Evolutionary conservation across 2,329 filamentous ascomycete genomes (phyloP), one percentile per base, ranked within the genome.

Genomic region (Cytospora chrysosperma): DNA sequence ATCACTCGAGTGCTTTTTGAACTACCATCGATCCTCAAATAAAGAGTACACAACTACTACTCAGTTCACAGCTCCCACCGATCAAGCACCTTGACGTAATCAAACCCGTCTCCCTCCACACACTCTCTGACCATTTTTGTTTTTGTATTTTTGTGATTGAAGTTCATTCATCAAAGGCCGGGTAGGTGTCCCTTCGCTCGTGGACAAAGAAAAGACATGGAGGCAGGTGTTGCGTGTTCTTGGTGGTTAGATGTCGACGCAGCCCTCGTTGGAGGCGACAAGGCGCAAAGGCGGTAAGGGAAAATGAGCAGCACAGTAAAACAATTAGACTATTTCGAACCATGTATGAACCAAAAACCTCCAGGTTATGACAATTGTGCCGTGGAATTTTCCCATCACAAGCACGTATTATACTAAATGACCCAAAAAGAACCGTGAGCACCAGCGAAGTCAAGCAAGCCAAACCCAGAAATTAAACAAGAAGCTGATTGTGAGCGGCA

Each of bases 381-480:
- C 50, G 64, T 64, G 61, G 49, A 59, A 49, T 61, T 50, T 59
- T 52, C 54, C 61, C 61, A n/a, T 59, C 64, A 66, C 64, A 56
- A 57, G 58, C 57, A 64, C 53, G 32, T 59, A 61, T 64, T 66
- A 66, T 61, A 66, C 64, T 66, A 61, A 50, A 60, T 26, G 59
- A 51, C 47, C 57, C 59, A 56, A 34, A 32, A 61, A 50, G 58
- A 56, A 49, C 64, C 64, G 28, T 56, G 27, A 61, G 61, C 64
- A 64, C 64, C 64, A 54, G 52, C 24, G 43, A 64, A 59, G 40
- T 37, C 58, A 61, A 59, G 55, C 30, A 47, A 66, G 53, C 54
- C 64, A 49, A 49, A 59, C 55, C 64, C 40, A 40, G 34, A 40
- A 64, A 62, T 50, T 8, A 53, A 61, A 63, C 32, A 54, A 34